Evolutionary conservation across 192 early-diverging fungal species (phyloP).

Genomic region (Linnemannia hyalina): DNA sequence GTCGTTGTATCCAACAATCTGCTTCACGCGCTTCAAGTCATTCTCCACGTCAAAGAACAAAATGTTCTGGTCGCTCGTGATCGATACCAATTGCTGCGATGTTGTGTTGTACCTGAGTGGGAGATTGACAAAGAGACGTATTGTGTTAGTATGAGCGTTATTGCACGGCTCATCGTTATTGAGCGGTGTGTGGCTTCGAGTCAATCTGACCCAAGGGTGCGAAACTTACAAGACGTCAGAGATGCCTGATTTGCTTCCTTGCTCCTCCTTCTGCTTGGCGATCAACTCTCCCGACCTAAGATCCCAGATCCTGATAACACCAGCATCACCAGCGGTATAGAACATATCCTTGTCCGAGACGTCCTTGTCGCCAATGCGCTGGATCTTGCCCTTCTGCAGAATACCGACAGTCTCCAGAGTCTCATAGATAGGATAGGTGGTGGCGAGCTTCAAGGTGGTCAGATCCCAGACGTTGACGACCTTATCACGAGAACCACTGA

Average conservation of each 20-base stretch:
- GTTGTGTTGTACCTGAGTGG: slow-evolving; percentile 60
- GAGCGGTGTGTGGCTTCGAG: no score
- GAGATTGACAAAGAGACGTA: neutral
- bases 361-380: slow-evolving; percentile 57
- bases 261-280: slow-evolving; percentile 74
- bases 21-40: slow-evolving; percentile 73
- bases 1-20: slow-evolving; percentile 96
- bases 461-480: slow-evolving; percentile 94
- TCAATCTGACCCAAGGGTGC: neutral
- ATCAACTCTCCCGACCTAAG: slow-evolving; percentile 78
- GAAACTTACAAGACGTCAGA: slow-evolving; percentile 74
- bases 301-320: slow-evolving; percentile 90
- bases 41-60: slow-evolving; percentile 75
- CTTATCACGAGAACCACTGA: slow-evolving; percentile 92
- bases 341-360: slow-evolving; percentile 67
- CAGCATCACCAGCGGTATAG: slow-evolving; percentile 90
- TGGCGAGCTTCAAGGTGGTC: slow-evolving; percentile 68
- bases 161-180: no score
- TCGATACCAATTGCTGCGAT: slow-evolving; percentile 71
- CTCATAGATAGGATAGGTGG: slow-evolving; percentile 92
- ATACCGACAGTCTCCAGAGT: slow-evolving; percentile 89
- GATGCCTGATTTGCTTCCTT: slow-evolving; percentile 84
- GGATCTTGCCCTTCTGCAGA: slow-evolving; percentile 58
- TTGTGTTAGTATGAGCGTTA: neutral
- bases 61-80: slow-evolving; percentile 95